phyloP scores from a whole-genome alignment of 2,329 filamentous ascomycete genomes.

The Trichoderma oligosporum region DNA sequence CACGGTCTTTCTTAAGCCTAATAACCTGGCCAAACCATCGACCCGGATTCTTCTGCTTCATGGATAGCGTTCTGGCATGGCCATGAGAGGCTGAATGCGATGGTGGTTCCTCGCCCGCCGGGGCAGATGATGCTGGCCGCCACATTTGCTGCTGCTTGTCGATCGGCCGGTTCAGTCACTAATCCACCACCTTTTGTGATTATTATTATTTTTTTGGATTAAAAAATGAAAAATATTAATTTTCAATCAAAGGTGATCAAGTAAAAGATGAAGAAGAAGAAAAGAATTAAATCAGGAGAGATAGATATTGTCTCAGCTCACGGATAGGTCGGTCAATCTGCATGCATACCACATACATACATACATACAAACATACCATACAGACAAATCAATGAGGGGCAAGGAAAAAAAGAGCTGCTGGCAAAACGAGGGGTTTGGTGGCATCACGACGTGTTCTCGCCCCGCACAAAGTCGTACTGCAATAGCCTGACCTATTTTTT shows the following conservation, averaged over 20 bases:
- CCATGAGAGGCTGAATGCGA: slow-evolving; percentile 10
- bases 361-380: too few relatives aligned
- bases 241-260: not conserved
- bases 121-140: slow-evolving; percentile 25
- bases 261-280: not conserved
- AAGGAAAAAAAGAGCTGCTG: not conserved
- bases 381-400: not conserved
- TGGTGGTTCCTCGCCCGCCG: slow-evolving; percentile 10
- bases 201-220: not conserved
- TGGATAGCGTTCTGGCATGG: slow-evolving; percentile 6
- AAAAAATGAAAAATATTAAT: not conserved
- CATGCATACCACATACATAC: not conserved
- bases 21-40: slow-evolving; percentile 68
- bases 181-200: too few relatives aligned
- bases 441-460: too few relatives aligned
- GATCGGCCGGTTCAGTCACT: too few relatives aligned
- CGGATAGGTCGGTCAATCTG: not conserved
- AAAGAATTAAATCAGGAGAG: not conserved
- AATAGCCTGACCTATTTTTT: too few relatives aligned
- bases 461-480: too few relatives aligned
- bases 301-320: not conserved
- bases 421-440: too few relatives aligned
- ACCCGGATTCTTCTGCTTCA: slow-evolving; percentile 39
- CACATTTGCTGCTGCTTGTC: slow-evolving; percentile 24
- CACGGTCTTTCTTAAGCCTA: slow-evolving; percentile 62